Evolutionary conservation across 2,329 filamentous ascomycete genomes (phyloP).

Genomic region (Uncinocarpus reesii): DNA sequence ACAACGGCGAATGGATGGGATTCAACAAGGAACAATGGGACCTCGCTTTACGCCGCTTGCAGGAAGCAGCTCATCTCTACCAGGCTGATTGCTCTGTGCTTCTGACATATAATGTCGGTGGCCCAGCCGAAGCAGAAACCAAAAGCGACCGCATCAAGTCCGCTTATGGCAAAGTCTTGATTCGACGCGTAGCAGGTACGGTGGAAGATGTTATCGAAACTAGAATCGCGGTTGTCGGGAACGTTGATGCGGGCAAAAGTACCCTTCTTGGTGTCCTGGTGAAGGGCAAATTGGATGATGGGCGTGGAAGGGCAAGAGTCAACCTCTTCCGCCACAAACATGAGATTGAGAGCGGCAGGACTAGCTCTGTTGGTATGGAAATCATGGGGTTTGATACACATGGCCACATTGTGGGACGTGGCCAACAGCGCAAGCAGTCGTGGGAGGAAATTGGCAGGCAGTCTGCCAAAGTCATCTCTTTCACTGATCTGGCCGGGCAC

Average conservation of each 20-base stretch:
- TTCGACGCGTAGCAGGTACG: slow-evolving; percentile 61
- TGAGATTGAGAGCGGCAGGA: slow-evolving; percentile 89
- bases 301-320: slow-evolving; percentile 81
- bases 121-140: slow-evolving; percentile 58
- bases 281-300: slow-evolving; percentile 90
- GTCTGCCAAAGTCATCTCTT: slow-evolving; percentile 90
- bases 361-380: slow-evolving; percentile 95
- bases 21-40: slow-evolving; percentile 68
- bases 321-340: slow-evolving; percentile 98
- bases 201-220: slow-evolving; percentile 91
- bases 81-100: slow-evolving; percentile 70
- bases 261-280: slow-evolving; percentile 92
- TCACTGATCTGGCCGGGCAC: slow-evolving; percentile 90
- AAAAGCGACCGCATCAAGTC: slow-evolving; percentile 58
- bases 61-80: slow-evolving; percentile 52
- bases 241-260: slow-evolving; percentile 95
- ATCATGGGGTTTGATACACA: slow-evolving; percentile 93
- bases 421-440: slow-evolving; percentile 74
- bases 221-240: slow-evolving; percentile 90
- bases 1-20: slow-evolving; percentile 74
- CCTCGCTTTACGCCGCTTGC: slow-evolving; percentile 55
- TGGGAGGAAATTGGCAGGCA: slow-evolving; percentile 97
- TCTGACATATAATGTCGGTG: slow-evolving; percentile 82
- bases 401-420: slow-evolving; percentile 71
- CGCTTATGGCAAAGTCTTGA: slow-evolving; percentile 74